Base-by-base conservation (phyloP, 768 basidiomycete genomes). In the Trametes punicea region DNA sequence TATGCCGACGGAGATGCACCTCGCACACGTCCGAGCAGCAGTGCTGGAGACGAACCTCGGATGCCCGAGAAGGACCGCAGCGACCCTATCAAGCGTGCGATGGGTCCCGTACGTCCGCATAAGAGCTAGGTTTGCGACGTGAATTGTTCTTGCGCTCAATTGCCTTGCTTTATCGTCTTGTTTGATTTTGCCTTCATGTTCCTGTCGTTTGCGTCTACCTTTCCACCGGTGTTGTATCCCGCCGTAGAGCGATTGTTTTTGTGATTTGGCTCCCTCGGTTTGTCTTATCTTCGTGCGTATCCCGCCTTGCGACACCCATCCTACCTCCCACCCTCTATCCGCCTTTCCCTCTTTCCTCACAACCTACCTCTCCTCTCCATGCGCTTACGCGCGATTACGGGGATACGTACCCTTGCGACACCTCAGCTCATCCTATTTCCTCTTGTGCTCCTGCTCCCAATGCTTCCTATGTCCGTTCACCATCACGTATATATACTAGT, bases 1-100 rank as follows among this genome's bases (percentile, higher is more conserved):
- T 39, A 38, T 8, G 52, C 44, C 2, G 57, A 45, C 27, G 52
- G 49, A 5, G 60, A 61, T 21, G 56, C 46, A 2, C 64, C 61
- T 2, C n/a, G 55, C 27, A 65, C 62, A 21, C 49, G 59, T 6
- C 51, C 64, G 20, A 60, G 61, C 39, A 59, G 60, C 46, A 34
- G 41, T 13, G 39, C 60, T 25, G 26, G 34, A 30, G 29, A 53
- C 26, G 48, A 51, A 13, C 58, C 58, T 3, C 44, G 45, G 6
- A 36, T 62, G 2, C 65, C 65, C 2, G 58, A 56, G 49, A 66
- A 64, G 49, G 65, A 66, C 31, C 50, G 62, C 27, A 62, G 59
- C 57, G 65, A 66, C 49, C 62, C 55, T 3, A 54, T 56, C 11
- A 61, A 57, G 46, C 65, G 65, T 10, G 65, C 65, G 18, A 55